Conservation (phyloP, 139 green algal species). For the Chlamydomonas eustigma region DNA sequence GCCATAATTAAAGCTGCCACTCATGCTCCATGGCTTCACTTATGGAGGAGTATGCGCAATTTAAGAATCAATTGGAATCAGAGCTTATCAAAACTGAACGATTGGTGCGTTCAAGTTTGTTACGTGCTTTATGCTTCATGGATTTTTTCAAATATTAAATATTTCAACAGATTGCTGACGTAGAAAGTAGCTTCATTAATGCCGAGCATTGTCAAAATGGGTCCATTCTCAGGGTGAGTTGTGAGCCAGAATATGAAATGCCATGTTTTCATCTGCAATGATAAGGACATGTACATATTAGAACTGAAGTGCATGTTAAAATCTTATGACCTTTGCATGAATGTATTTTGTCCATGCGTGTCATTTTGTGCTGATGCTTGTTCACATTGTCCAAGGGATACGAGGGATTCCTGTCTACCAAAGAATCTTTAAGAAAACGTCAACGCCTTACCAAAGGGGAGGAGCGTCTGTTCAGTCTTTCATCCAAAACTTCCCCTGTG, state of each 20-base stretch:
- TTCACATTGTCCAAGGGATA: slow-evolving; percentile 55
- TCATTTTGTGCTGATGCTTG: not conserved
- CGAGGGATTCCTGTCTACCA: slow-evolving; percentile 68
- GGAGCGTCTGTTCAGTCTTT: slow-evolving; percentile 69
- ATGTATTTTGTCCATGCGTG: not conserved
- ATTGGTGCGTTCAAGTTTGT: not conserved
- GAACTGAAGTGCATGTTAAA: not conserved
- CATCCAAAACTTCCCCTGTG: slow-evolving; percentile 57
- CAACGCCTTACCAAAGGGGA: slow-evolving; percentile 58
- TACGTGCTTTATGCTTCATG: not conserved
- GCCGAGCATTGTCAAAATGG: slow-evolving; percentile 12
- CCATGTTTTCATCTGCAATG: too few species aligned
- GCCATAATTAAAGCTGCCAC: too few species aligned
- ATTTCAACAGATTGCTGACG: not conserved
- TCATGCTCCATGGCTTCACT: not conserved
- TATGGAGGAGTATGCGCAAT: not conserved
- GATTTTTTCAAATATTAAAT: not conserved
- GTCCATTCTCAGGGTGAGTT: slow-evolving; percentile 4
- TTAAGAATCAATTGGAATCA: not conserved
- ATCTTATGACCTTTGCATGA: not conserved
- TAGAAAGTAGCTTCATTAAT: not conserved
- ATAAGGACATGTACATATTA: too few species aligned
- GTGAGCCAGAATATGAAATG: not conserved
- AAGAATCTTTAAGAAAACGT: slow-evolving; percentile 59
- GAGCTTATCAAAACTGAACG: slow-evolving; percentile 1